Conservation (phyloP, 371 early-diverging fungal species). For the Rhizopus sp. region DNA sequence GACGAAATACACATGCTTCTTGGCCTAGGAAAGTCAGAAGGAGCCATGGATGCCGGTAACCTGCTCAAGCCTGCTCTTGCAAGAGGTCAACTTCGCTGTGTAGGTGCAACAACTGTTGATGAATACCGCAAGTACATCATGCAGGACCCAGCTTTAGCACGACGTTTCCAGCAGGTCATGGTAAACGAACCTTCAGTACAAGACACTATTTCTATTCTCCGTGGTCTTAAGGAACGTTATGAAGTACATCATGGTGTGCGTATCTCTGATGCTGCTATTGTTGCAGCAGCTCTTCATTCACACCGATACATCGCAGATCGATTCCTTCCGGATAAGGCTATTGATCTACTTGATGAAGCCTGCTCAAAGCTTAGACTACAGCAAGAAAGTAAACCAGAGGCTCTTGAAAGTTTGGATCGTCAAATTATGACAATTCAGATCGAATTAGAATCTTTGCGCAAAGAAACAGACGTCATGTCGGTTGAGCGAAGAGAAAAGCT, state of each 20-base stretch:
- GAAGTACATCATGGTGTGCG: constrained; percentile 89
- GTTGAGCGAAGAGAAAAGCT: constrained; percentile 73
- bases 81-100: constrained; percentile 77
- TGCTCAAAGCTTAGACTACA: constrained; percentile 81
- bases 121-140: constrained; percentile 86
- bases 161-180: constrained; percentile 85
- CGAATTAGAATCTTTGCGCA: constrained; percentile 73
- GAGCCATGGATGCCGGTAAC: constrained; percentile 80
- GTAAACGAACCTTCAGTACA: constrained; percentile 70
- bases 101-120: constrained; percentile 89
- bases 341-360: constrained; percentile 90
- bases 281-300: constrained; percentile 77
- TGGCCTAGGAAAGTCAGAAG: constrained; percentile 79
- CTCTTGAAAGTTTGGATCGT: constrained; percentile 72
- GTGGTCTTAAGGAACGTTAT: constrained; percentile 82
- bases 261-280: constrained; percentile 82
- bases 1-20: constrained; percentile 87
- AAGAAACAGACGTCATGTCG: constrained; percentile 72
- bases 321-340: constrained; percentile 67
- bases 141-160: constrained; percentile 85
- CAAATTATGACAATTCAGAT: constrained; percentile 77
- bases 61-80: constrained; percentile 89
- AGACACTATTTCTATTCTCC: constrained; percentile 84
- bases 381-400: constrained; percentile 85
- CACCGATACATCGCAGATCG: constrained; percentile 80